These are phyloP conservation scores for Penicillium decumbens DNA, from an alignment of 2,329 filamentous ascomycete genomes.

Conservation along the genomic window DNA sequence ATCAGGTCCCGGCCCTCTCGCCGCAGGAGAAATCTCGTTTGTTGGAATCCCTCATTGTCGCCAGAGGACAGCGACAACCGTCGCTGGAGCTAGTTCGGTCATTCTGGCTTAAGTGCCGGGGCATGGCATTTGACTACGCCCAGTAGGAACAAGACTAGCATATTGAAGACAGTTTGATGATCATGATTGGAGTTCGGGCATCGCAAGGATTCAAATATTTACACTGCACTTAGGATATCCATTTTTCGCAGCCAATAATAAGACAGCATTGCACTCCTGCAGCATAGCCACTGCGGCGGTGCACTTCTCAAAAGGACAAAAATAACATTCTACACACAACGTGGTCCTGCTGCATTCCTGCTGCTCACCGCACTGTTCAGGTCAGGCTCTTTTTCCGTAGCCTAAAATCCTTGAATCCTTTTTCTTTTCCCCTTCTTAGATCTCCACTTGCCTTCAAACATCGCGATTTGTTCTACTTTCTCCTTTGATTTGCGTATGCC, in stretches of 20 bases:
- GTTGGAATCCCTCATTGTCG: slow-evolving; percentile 36
- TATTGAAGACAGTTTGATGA: slow-evolving; percentile 4
- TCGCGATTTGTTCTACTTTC: background rate
- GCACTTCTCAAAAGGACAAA: slow-evolving; percentile 8
- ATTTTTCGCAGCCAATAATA: background rate
- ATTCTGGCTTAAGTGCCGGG: slow-evolving; percentile 45
- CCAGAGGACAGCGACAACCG: slow-evolving; percentile 35
- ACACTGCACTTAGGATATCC: background rate
- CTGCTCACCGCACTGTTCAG: slow-evolving; percentile 10
- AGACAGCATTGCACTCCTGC: background rate
- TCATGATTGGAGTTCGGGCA: background rate
- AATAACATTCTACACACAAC: slow-evolving; percentile 1
- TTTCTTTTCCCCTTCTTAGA: background rate
- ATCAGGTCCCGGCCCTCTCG: slow-evolving; percentile 23
- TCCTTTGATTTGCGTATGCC: slow-evolving; percentile 49
- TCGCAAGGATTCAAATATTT: background rate
- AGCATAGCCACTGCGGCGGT: slow-evolving; percentile 25
- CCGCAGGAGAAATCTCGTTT: slow-evolving; percentile 41
- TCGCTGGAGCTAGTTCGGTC: slow-evolving; percentile 39
- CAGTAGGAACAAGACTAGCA: slow-evolving; percentile 16
- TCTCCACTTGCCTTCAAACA: background rate
- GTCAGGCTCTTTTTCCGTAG: background rate
- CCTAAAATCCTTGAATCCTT: background rate
- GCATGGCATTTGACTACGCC: slow-evolving; percentile 40
- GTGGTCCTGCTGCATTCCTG: slow-evolving; percentile 3